Evolutionary conservation across 1,139 yeast genomes (phyloP), one percentile per base, ranked within the genome.

Genomic region (Kluyveromyces marxianus): DNA sequence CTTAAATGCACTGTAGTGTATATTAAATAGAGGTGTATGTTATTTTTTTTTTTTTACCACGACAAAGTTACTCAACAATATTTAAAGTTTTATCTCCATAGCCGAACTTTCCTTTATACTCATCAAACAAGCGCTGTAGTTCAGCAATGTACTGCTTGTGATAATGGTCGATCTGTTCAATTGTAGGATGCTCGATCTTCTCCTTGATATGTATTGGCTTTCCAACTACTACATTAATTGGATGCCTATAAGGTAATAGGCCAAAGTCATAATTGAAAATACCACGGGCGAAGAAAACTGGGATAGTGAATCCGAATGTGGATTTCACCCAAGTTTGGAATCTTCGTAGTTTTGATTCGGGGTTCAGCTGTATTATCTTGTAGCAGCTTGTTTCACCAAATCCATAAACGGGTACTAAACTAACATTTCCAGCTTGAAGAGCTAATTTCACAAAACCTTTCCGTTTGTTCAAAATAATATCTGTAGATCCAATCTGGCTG

Each of bases 221-320:
- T 0, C 98, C 98, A 39, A 85, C 78, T 34, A 86, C 88, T 26
- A 90, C 76, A 54, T 86, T 75, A 46, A 92, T 83, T 1, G 90
- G 88, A 48, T 82, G 76, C 53, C 97, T 72, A 63, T 78, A 90
- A 1, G 98, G 97, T 51, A 94, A 68, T 37, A 92, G 69, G 0
- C 98, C 98, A 67, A 86, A 87, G 61, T 90, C 96, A 59, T 90
- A 87, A 57, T 90, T 88, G 66, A 92, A 89, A 0, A 92, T 75
- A 0, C 98, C 97, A 44, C 97, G 73, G 0, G 97, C 97, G 60
- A 89, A 84, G 68, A 92, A 85, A 49, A 92, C 77, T 1, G 98
- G 98, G 14, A 92, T 60, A 0, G 98, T 90, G 66, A 90, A 92
- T 3, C 90, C 92, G 48, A 81, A 75, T 37, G 69, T 72, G 35